Evolutionary conservation across 2,329 filamentous ascomycete genomes (phyloP).

Genomic region (Ophiostoma himal-ulmi): DNA sequence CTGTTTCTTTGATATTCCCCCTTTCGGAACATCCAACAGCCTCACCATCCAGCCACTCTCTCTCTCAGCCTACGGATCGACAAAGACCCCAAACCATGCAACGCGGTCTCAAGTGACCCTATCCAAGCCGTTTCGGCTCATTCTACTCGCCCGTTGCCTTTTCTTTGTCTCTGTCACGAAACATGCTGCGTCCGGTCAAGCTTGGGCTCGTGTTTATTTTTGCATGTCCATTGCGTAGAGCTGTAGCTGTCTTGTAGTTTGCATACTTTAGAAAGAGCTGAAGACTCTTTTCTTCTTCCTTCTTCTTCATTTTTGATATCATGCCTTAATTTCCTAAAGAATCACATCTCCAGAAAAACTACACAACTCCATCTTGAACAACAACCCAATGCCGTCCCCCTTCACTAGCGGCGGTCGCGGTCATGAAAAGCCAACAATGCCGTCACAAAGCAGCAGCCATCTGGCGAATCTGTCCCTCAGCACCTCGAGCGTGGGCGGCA

Average conservation of each 20-base stretch:
- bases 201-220: neutral
- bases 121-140: neutral
- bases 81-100: conserved; percentile 2
- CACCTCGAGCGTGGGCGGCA: neutral
- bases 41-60: neutral
- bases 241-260: neutral
- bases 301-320: neutral
- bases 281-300: neutral
- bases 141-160: neutral
- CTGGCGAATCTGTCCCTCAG: neutral
- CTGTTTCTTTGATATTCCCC: conserved; percentile 10
- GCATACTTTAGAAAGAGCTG: too few species aligned
- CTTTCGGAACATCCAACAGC: conserved; percentile 12
- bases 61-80: neutral
- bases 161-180: neutral
- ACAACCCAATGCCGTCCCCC: neutral
- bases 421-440: neutral
- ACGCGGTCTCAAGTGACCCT: neutral
- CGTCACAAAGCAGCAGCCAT: neutral
- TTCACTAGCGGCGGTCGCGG: neutral
- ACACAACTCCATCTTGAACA: neutral
- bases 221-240: neutral
- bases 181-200: conserved; percentile 2
- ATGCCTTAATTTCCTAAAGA: neutral
- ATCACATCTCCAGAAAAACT: neutral